Percentiles rank a stretch among this genome's conserved stretches.
Evolutionary conservation across 1,139 yeast genomes (phyloP).

Genomic region (Taphrina sp.): DNA sequence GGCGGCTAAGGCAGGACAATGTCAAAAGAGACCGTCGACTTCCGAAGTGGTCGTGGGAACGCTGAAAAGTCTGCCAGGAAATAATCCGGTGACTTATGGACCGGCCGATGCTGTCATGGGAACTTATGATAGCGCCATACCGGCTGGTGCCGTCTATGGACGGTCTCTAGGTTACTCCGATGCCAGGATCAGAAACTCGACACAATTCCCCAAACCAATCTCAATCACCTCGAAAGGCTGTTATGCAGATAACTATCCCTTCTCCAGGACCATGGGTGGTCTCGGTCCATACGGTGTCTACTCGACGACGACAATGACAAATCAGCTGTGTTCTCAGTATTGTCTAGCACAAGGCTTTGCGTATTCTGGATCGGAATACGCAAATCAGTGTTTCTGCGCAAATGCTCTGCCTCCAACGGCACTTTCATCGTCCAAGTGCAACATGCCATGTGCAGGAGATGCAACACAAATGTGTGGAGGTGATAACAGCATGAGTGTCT

Average conservation of each 20-base stretch:
- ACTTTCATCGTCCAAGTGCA: constrained; percentile 16
- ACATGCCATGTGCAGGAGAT: constrained; percentile 32
- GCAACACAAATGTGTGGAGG: constrained; percentile 21
- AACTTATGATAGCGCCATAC: constrained; percentile 2
- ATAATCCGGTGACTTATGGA: constrained; percentile 28
- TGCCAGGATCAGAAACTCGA: constrained; percentile 11
- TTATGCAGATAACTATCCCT: constrained; percentile 26
- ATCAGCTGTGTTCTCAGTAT: constrained; percentile 10
- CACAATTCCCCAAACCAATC: constrained; percentile 17
- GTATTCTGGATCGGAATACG: constrained; percentile 32
- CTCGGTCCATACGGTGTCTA: constrained; percentile 24
- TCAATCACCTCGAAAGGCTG: constrained; percentile 24
- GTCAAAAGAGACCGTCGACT: constrained; percentile 15
- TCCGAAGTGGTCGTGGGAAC: constrained; percentile 27
- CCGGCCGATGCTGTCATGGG: constrained; percentile 20
- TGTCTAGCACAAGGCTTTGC: constrained; percentile 29
- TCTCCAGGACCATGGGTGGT: constrained; percentile 26
- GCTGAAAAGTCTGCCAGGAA: constrained; percentile 25
- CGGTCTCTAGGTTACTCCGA: constrained; percentile 18
- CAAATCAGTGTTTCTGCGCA: constrained; percentile 32
- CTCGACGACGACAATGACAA: constrained; percentile 24
- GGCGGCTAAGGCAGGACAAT: constrained; percentile 7
- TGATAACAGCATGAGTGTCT: constrained; percentile 20
- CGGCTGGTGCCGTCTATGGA: constrained; percentile 3
- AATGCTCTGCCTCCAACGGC: constrained; percentile 22